These are phyloP conservation scores for Oleoguttula mirabilis DNA, from an alignment of 495 filamentous ascomycete genomes.

Conservation along the genomic window DNA sequence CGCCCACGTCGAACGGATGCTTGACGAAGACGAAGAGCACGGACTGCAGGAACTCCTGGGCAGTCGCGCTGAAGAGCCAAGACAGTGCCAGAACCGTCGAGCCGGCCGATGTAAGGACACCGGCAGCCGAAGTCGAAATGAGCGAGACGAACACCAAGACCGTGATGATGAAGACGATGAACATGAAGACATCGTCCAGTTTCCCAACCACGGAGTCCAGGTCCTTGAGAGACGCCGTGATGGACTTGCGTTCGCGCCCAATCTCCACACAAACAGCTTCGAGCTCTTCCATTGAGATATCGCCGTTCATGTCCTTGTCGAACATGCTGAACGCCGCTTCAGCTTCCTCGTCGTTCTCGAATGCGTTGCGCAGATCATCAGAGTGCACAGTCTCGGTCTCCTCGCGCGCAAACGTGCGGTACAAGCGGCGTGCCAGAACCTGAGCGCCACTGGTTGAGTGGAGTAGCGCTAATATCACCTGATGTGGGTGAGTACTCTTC, in stretches of 20 bases:
- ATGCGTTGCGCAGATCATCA: conserved; percentile 68
- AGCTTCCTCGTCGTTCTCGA: conserved; percentile 75
- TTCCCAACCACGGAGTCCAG: conserved; percentile 90
- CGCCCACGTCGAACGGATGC: conserved; percentile 94
- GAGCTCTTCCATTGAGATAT: conserved; percentile 91
- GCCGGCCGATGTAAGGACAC: conserved; percentile 76
- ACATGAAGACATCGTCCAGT: conserved; percentile 75
- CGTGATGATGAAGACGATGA: conserved; percentile 67
- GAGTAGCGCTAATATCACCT: conserved; percentile 66
- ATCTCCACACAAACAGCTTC: conserved; percentile 92
- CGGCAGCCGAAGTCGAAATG: conserved; percentile 77
- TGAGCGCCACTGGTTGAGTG: conserved; percentile 62
- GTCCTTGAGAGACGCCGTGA: conserved; percentile 87
- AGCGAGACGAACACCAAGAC: conserved; percentile 78
- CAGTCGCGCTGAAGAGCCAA: conserved; percentile 85
- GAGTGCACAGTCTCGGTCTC: conserved; percentile 62
- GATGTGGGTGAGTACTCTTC: conserved; percentile 67
- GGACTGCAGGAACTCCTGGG: conserved; percentile 85
- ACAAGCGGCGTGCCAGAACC: conserved; percentile 81
- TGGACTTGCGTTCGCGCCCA: conserved; percentile 86
- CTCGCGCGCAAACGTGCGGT: conserved; percentile 70
- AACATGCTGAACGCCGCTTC: conserved; percentile 89
- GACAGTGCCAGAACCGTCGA: conserved; percentile 74
- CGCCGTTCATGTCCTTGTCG: conserved; percentile 92
- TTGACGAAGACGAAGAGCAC: conserved; percentile 96